phyloP scores from a whole-genome alignment of 2,329 filamentous ascomycete species.

The Penicillium concentricum region DNA sequence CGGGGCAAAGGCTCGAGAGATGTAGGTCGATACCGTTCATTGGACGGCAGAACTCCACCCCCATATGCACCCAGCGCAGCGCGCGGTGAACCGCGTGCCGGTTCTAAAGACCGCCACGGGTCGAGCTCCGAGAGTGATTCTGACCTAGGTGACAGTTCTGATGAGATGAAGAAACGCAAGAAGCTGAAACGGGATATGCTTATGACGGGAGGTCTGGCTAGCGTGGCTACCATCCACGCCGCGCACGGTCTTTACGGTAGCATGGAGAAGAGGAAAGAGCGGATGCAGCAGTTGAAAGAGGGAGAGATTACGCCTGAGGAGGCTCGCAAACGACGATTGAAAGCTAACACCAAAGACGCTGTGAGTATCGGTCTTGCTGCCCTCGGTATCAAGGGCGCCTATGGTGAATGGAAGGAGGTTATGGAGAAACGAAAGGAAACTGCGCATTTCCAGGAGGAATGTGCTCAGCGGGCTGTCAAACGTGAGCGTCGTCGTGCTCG shows the following conservation, averaged over 20 bases:
- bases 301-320: conserved; percentile 64
- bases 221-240: conserved; percentile 68
- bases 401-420: conserved; percentile 67
- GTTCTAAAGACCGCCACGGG: conserved; percentile 7
- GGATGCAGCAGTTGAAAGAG: conserved; percentile 59
- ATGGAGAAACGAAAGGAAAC: conserved; percentile 60
- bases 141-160: conserved; percentile 57
- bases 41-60: conserved; percentile 23
- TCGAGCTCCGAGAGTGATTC: conserved; percentile 43
- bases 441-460: conserved; percentile 54
- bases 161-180: conserved; percentile 62
- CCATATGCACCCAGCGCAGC: conserved; percentile 24
- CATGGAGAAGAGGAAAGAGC: conserved; percentile 63
- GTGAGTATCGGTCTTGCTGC: conserved; percentile 67
- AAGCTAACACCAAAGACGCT: conserved; percentile 63
- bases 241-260: conserved; percentile 64
- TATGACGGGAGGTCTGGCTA: conserved; percentile 64
- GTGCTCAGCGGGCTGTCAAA: conserved; percentile 44
- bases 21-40: conserved; percentile 43
- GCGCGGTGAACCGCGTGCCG: conserved; percentile 12
- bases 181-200: conserved; percentile 67
- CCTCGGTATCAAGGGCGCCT: conserved; percentile 65
- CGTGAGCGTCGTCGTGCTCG: conserved; percentile 44
- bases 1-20: conserved; percentile 41
- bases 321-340: conserved; percentile 61